Conservation (phyloP, 768 basidiomycete genomes). For the Leccinum imitatum region DNA sequence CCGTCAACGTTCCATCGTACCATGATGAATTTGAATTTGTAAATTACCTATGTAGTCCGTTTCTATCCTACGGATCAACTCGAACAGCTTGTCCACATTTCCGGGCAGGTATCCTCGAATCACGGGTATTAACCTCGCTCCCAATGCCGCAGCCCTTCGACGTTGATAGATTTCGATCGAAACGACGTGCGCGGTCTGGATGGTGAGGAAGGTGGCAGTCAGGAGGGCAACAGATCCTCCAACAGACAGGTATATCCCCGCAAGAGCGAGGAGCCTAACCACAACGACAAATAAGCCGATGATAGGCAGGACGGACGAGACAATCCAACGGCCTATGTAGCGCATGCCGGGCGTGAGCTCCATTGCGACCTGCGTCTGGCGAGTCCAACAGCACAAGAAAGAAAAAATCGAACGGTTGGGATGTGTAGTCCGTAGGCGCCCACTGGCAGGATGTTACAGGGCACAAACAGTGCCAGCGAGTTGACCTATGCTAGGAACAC, state of each 20-base stretch:
- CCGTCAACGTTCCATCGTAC: background rate
- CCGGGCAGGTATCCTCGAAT: constrained; percentile 34
- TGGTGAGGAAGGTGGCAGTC: constrained; percentile 1
- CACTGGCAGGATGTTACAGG: background rate
- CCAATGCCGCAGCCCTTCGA: constrained; percentile 21
- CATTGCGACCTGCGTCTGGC: constrained; percentile 4
- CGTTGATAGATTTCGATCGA: constrained; percentile 8
- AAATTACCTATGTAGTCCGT: constrained; percentile 38
- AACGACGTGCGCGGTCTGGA: constrained; percentile 1
- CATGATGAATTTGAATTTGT: background rate
- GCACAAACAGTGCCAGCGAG: no score
- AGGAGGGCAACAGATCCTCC: constrained; percentile 8
- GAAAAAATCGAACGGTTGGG: background rate
- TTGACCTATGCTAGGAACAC: background rate
- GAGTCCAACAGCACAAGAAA: background rate
- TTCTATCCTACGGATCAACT: constrained; percentile 18
- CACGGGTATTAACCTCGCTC: constrained; percentile 32
- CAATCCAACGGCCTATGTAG: constrained; percentile 15
- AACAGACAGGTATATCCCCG: constrained; percentile 13
- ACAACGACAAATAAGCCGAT: constrained; percentile 14
- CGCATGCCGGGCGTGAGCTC: constrained; percentile 26
- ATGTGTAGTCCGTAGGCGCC: background rate
- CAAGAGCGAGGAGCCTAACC: constrained; percentile 7
- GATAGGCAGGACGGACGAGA: constrained; percentile 17
- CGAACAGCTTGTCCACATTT: constrained; percentile 34